Base-by-base conservation (phyloP, 345 rosid genomes). In the Raphanus raphanistrum region DNA sequence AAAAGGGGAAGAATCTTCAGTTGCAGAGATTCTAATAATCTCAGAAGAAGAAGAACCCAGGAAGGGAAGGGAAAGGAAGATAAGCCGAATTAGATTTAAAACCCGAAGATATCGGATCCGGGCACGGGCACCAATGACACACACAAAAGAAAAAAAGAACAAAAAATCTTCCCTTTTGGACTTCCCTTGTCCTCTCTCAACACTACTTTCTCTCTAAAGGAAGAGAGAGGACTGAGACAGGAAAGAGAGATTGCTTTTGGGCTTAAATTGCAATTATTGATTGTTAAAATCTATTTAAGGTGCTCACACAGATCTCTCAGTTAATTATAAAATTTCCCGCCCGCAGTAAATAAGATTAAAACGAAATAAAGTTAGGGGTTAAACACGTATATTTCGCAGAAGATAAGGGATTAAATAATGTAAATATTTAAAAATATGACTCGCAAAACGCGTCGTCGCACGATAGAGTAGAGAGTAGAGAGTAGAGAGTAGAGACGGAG, bases 41-140 rank as follows among this genome's bases (percentile, higher is more conserved):
- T 63, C 67, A 9, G 28, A 63, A 11, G 66, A 32, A 25, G 59
- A 61, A 61, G 76, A 72, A 16, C 63, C 17, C 45, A 69, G 62
- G 33, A 21, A 31, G 8, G n/a, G 63, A 45, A 64, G 16, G 54
- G 6, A 43, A 43, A 35, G n/a, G 71, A 73, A 8, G 62, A 25
- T 57, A 62, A 52, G 33, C 12, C 48, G 66, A 48, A 67, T 76
- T 7, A 26, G 76, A 71, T 64, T 70, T 70, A 75, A 84, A 76
- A 43, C 87, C 84, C 82, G 79, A 75, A 41, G 85, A 21, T 82
- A 88, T 90, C 83, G 95, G 90, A 60, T 96, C 70, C 70, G 70
- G 63, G 54, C 70, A 64, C 77, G 36, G 63, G n/a, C 2, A 73
- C 48, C 60, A 70, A 25, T 70, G 13, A 33, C 31, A 29, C 62